Base-by-base conservation (phyloP, 2,329 filamentous ascomycete genomes). In the Ceratocystiopsis minuta region DNA sequence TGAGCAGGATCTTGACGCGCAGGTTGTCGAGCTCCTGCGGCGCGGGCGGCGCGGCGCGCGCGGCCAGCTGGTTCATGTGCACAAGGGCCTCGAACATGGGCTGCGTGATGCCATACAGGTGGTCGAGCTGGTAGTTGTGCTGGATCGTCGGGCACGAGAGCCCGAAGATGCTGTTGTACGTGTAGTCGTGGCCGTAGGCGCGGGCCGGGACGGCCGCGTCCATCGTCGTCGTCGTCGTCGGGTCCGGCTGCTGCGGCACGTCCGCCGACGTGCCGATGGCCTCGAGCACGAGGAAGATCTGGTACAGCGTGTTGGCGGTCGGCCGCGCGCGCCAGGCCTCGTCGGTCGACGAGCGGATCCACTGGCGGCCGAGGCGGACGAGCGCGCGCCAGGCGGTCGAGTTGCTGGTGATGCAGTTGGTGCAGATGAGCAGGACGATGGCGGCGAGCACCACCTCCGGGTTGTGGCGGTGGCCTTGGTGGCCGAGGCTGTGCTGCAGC, bases 1-100 rank as follows among this genome's bases (percentile, higher is more conserved):
- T 40, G 17, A 43, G 38, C 20, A 39, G 15, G 16, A 43, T 39
- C 13, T 43, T 39, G 34, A 20, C 34, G 7, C 16, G 37, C 28
- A 43, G 34, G 34, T 37, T 40, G 11, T 43, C 41, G 24, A 43
- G 20, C 38, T 43, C 41, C 7, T 31, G 37, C 38, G 34, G 33
- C 11, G 37, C 34, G 3, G 37, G 24, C 1, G 16, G 28, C 6
- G 6, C 34, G 2, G 24, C 6, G 3, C 16, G 24, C 5, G 28
- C 38, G 10, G 24, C 28, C 3, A 43, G 41, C 11, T n/a, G 37
- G 34, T 43, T 39, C 28, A 43, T 43, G 28, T 43, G 41, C 3
- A 43, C 34, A n/a, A 43, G 40, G 17, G 34, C 37, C 37, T 43
- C 38, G 18, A 43, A 43, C 16, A 40, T 40, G 24, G 41, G 34